These are phyloP conservation scores for Ziziphus jujuba DNA, from an alignment of 306 rosid species.

Conservation along the genomic window DNA sequence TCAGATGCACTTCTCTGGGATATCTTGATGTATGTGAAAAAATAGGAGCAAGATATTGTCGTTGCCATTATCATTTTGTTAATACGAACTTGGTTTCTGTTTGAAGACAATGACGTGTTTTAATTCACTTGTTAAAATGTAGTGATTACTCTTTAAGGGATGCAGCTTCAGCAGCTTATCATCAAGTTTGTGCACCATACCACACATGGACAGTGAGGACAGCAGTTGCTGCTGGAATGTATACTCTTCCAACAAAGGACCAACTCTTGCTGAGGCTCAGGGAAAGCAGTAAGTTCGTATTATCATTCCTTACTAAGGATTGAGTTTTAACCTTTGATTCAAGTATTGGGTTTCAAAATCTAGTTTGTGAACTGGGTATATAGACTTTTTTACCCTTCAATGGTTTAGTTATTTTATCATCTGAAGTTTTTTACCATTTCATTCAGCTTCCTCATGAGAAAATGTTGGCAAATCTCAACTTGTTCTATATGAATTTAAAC, in stretches of 20 bases:
- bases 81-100: not conserved
- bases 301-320: not conserved
- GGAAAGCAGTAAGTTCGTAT: conserved; percentile 58
- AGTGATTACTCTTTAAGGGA: conserved; percentile 63
- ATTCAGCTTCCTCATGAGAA: too few species aligned
- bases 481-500: conserved; percentile 2
- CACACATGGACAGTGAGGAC: conserved; percentile 87
- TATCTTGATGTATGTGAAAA: too few species aligned
- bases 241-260: conserved; percentile 87
- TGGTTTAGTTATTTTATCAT: too few species aligned
- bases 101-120: conserved; percentile 9
- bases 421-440: too few species aligned
- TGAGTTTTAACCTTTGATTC: conserved; percentile 6
- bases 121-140: conserved; percentile 24
- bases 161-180: conserved; percentile 85
- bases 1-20: too few species aligned
- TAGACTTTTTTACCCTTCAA: too few species aligned
- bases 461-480: not conserved
- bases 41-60: too few species aligned
- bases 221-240: conserved; percentile 96
- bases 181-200: conserved; percentile 80
- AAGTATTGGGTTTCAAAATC: not conserved
- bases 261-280: conserved; percentile 72
- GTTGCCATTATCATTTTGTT: not conserved
- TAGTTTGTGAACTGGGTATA: too few species aligned